A percentile compares a stretch with the other conserved stretches of the same genome.
phyloP scores from a whole-genome alignment of 2,329 filamentous ascomycete genomes.

The Ceratocystis destructans region DNA sequence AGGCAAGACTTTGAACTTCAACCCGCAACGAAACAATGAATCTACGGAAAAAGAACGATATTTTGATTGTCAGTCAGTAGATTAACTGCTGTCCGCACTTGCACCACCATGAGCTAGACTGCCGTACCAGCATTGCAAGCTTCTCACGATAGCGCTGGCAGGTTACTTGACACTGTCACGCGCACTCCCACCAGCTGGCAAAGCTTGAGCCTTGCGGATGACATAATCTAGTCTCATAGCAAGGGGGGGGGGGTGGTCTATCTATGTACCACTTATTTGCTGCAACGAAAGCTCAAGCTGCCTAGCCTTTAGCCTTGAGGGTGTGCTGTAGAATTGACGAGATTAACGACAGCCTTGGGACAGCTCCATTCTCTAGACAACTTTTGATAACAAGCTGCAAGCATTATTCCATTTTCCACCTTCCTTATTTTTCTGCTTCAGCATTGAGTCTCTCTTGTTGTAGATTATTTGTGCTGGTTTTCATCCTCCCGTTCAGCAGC shows the following conservation, averaged over 20 bases:
- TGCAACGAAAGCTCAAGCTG: slow-evolving; percentile 18
- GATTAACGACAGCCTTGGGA: slow-evolving; percentile 14
- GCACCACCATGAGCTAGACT: no score
- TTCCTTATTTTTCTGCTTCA: background rate
- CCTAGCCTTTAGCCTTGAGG: slow-evolving; percentile 15
- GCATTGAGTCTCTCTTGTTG: background rate
- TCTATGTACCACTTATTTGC: background rate
- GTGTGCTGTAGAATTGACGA: slow-evolving; percentile 9
- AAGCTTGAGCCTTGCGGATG: background rate
- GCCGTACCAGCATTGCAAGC: no score
- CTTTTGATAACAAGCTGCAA: background rate
- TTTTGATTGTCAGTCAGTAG: no score
- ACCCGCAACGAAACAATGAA: background rate
- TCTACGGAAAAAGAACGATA: background rate
- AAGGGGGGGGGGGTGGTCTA: background rate
- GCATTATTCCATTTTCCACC: background rate
- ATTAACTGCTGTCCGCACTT: no score
- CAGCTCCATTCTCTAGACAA: background rate
- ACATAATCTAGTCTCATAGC: background rate
- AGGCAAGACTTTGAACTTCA: background rate
- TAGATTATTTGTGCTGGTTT: background rate
- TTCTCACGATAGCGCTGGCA: background rate
- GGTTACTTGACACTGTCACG: background rate
- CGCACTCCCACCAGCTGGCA: background rate
- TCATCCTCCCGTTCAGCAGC: background rate